A percentile compares a stretch with the other conserved stretches of the same genome.
Conservation (phyloP, 1,139 yeast genomes). For the Hyphopichia fennica region DNA sequence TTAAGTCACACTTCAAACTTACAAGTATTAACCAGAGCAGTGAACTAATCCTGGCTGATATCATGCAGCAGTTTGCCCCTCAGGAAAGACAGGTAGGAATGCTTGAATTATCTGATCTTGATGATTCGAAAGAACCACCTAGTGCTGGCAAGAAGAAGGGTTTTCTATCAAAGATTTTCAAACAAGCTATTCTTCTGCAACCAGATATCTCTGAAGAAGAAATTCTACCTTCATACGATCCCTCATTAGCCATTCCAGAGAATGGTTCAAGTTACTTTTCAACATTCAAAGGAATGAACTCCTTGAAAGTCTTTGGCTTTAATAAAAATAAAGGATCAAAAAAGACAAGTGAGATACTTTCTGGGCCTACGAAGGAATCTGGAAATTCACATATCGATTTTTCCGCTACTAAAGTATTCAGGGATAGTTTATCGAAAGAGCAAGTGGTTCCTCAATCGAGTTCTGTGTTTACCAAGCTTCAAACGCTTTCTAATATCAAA, state of each 20-base stretch:
- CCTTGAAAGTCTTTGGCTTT: neutral
- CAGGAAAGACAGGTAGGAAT: neutral
- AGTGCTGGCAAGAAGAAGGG: neutral
- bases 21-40: too few relatives aligned
- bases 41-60: neutral
- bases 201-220: too few relatives aligned
- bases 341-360: neutral
- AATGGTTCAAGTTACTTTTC: too few relatives aligned
- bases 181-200: too few relatives aligned
- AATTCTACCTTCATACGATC: too few relatives aligned
- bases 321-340: neutral
- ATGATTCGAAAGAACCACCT: neutral
- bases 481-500: neutral
- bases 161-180: neutral
- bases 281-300: neutral
- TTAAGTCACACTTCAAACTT: neutral
- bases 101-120: neutral
- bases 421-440: conserved; percentile 1
- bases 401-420: conserved; percentile 3
- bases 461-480: neutral
- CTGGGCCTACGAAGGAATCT: neutral
- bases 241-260: too few relatives aligned
- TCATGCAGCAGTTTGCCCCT: neutral
- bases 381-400: too few relatives aligned
- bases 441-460: conserved; percentile 3